Conservation (phyloP, 805 yeast species). For the Kodamaea laetipori region DNA sequence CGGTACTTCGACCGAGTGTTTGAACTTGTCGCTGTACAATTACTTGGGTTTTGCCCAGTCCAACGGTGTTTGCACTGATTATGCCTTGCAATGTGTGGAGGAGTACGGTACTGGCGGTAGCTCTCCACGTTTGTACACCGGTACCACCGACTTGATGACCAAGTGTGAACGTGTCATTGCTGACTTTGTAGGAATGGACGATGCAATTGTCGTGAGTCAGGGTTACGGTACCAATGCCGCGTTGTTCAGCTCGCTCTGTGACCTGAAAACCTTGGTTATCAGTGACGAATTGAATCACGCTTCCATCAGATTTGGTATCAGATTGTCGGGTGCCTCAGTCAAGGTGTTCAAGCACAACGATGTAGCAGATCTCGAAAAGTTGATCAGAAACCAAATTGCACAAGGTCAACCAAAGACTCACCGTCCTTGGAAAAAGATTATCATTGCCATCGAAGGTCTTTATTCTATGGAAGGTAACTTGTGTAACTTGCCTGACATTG, state of each 20-base stretch:
- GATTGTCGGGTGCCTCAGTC: slow-evolving; percentile 90
- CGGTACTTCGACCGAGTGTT: slow-evolving; percentile 74
- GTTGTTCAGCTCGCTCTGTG: slow-evolving; percentile 78
- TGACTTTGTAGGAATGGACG: slow-evolving; percentile 86
- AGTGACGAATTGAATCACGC: slow-evolving; percentile 96
- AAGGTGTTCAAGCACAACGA: slow-evolving; percentile 92
- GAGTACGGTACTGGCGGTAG: slow-evolving; percentile 76
- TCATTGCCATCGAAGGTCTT: slow-evolving; percentile 88
- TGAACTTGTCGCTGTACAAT: slow-evolving; percentile 88
- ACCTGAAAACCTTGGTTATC: slow-evolving; percentile 84
- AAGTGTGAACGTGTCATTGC: slow-evolving; percentile 80
- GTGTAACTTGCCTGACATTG: slow-evolving; percentile 74
- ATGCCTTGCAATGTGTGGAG: slow-evolving; percentile 62
- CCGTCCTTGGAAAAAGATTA: slow-evolving; percentile 91
- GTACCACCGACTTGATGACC: slow-evolving; percentile 72
- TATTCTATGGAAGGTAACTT: slow-evolving; percentile 93
- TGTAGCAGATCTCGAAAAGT: slow-evolving; percentile 73
- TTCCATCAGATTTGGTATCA: slow-evolving; percentile 91
- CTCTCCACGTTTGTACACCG: slow-evolving; percentile 74
- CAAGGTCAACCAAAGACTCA: slow-evolving; percentile 95
- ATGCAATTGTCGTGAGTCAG: slow-evolving; percentile 82
- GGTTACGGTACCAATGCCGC: slow-evolving; percentile 96
- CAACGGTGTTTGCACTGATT: slow-evolving; percentile 85
- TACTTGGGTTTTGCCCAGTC: slow-evolving; percentile 97
- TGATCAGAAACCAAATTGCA: slow-evolving; percentile 80